Base-by-base conservation (phyloP, 2,329 filamentous ascomycete genomes). In the Ceratocystis variospora region DNA sequence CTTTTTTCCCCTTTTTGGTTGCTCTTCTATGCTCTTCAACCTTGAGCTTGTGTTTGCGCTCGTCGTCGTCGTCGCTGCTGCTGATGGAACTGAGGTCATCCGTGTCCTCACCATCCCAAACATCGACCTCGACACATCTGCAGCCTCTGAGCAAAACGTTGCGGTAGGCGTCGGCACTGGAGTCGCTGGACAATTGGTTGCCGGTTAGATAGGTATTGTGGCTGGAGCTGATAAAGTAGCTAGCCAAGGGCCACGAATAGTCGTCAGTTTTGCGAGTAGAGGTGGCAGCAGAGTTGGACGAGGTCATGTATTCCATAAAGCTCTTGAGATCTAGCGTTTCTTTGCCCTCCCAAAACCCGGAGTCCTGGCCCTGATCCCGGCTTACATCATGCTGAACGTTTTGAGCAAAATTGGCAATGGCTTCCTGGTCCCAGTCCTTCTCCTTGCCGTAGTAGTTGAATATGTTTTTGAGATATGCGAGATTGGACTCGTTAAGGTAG, bases 121-220 rank as follows among this genome's bases (percentile, higher is more conserved):
- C 95, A 72, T 96, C 92, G 68, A 96, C 89, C 77, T 96, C 92
- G 68, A 96, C 87, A 75, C 92, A 96, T 19, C 92, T 87, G 71
- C 92, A 96, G 1, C 90, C 91, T 63, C 89, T 85, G 71, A 90
- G 83, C 66, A 96, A 79, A 8, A 92, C 90, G 63, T 87, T 87
- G 70, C 90, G 90, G 78, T 96, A 96, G 1, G 89, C 88, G 70
- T 91, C 88, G 0, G 90, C 90, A 73, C 91, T 95, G 64, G 90
- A 94, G 68, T 88, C 85, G 71, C 90, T 93, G 68, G 84, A 90
- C 15, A 96, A 84, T 77, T 96, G 92, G 73, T 93, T 89, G 28
- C 92, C 92, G 1, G 91, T 84, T 25, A 96, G 83, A 71, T 96
- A 96, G 0, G 92, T 96, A 76, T 96, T 96, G 79, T 96, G 92